These are phyloP conservation scores for Leccinum ponderosum DNA, from an alignment of 1,284 basidiomycete species.

Conservation along the genomic window DNA sequence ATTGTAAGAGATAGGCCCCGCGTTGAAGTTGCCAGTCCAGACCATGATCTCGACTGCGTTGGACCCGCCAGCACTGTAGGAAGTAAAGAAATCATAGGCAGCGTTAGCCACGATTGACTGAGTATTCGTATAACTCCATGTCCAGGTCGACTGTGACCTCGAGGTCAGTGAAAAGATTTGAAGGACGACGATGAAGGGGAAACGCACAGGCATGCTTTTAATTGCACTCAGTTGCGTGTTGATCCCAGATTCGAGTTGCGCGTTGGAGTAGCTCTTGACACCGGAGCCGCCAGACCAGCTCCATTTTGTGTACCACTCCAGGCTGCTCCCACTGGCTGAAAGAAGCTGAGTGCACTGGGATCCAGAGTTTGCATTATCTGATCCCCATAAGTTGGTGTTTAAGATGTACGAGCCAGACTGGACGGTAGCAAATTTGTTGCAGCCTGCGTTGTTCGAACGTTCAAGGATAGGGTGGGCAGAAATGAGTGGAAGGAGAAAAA, in stretches of 20 bases:
- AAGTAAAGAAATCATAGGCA: slow-evolving; percentile 66
- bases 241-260: slow-evolving; percentile 52
- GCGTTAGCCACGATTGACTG: slow-evolving; percentile 48
- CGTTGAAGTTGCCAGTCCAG: slow-evolving; percentile 61
- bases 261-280: slow-evolving; percentile 64
- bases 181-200: not conserved
- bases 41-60: slow-evolving; percentile 65
- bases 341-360: slow-evolving; percentile 55
- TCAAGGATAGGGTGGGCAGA: slow-evolving; percentile 13
- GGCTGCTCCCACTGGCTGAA: slow-evolving; percentile 43
- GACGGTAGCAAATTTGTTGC: slow-evolving; percentile 55
- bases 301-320: slow-evolving; percentile 58
- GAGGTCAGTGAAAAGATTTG: not conserved
- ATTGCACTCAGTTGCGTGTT: slow-evolving; percentile 56
- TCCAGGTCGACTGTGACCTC: slow-evolving; percentile 40
- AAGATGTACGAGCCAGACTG: slow-evolving; percentile 48
- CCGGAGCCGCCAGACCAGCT: slow-evolving; percentile 51
- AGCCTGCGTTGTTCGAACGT: slow-evolving; percentile 22
- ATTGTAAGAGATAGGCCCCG: slow-evolving; percentile 54
- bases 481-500: slow-evolving; percentile 24
- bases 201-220: slow-evolving; percentile 51
- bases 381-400: slow-evolving; percentile 55
- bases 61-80: slow-evolving; percentile 48
- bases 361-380: slow-evolving; percentile 46
- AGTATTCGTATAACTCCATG: slow-evolving; percentile 40